Evolutionary conservation across 768 basidiomycete species (phyloP).

Genomic region (Tylopilus sp.): DNA sequence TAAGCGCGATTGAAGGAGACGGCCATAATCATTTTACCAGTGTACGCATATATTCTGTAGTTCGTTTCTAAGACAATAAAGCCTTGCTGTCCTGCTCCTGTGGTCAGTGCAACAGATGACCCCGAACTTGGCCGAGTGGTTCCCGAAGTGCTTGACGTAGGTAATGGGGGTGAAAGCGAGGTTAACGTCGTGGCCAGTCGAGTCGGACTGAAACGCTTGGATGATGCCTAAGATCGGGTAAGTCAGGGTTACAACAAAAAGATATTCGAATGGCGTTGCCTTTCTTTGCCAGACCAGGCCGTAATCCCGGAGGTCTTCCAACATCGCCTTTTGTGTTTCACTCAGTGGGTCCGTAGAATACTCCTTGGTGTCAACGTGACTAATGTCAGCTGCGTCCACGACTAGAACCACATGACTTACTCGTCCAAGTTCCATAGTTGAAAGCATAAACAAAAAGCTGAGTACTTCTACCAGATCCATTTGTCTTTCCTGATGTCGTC

Average conservation of each 20-base stretch:
- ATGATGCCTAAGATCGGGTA: constrained; percentile 48
- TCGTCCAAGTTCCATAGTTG: constrained; percentile 91
- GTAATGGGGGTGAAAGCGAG: constrained; percentile 80
- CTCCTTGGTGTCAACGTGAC: constrained; percentile 49
- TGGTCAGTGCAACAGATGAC: constrained; percentile 35
- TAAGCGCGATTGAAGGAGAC: constrained; percentile 8
- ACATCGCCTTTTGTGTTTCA: constrained; percentile 77
- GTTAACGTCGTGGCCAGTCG: constrained; percentile 93
- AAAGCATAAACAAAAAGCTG: constrained; percentile 94
- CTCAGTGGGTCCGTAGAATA: constrained; percentile 83
- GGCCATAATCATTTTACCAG: constrained; percentile 49
- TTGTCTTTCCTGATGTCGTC: constrained; percentile 58
- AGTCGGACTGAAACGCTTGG: constrained; percentile 88
- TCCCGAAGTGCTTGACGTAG: constrained; percentile 42
- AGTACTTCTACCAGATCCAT: constrained; percentile 94
- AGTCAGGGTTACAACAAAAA: constrained; percentile 9
- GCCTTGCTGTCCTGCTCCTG: constrained; percentile 66
- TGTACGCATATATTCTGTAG: constrained; percentile 97
- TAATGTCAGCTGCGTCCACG: background rate
- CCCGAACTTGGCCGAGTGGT: constrained; percentile 12
- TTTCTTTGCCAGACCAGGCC: constrained; percentile 88
- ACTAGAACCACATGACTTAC: constrained; percentile 40
- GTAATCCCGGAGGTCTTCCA: constrained; percentile 91
- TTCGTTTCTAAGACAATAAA: constrained; percentile 98
- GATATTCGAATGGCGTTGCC: constrained; percentile 39